A percentile compares a stretch with the other conserved stretches of the same genome.
Conservation (phyloP, 139 green algal genomes). For the Chlorella ohadii region DNA sequence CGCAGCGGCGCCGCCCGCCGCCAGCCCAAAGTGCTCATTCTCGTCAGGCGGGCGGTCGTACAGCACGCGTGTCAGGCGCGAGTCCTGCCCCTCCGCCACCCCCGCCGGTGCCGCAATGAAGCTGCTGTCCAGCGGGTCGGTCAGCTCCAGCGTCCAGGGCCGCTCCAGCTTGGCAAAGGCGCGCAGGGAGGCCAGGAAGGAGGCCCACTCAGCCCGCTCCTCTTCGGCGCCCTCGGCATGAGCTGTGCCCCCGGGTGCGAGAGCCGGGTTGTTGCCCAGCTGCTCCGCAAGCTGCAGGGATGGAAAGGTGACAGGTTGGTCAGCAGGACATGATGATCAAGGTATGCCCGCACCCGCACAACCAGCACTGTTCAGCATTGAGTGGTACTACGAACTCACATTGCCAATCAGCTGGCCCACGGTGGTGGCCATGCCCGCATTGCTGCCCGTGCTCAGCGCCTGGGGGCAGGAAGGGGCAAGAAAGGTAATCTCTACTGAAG, state of each 20-base stretch:
- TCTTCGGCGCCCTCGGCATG: slow-evolving; percentile 37
- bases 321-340: no score
- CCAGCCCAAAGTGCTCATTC: slow-evolving; percentile 19
- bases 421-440: slow-evolving; percentile 61
- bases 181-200: slow-evolving; percentile 38
- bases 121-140: slow-evolving; percentile 70
- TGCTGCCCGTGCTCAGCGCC: slow-evolving; percentile 44
- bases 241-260: slow-evolving; percentile 28
- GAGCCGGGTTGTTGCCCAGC: background rate
- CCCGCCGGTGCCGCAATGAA: slow-evolving; percentile 48
- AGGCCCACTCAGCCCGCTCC: slow-evolving; percentile 2
- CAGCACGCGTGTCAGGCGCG: background rate
- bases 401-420: slow-evolving; percentile 61
- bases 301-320: background rate
- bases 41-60: slow-evolving; percentile 8
- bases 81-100: background rate
- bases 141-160: slow-evolving; percentile 64
- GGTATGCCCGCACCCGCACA: no score
- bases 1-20: slow-evolving; percentile 2
- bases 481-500: no score
- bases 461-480: no score
- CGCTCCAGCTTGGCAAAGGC: slow-evolving; percentile 36
- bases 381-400: slow-evolving; percentile 24
- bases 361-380: no score
- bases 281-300: slow-evolving; percentile 13